Evolutionary conservation across 331 rosid species (phyloP), one percentile per base, ranked within the genome.

Genomic region (Malus hybrid): DNA sequence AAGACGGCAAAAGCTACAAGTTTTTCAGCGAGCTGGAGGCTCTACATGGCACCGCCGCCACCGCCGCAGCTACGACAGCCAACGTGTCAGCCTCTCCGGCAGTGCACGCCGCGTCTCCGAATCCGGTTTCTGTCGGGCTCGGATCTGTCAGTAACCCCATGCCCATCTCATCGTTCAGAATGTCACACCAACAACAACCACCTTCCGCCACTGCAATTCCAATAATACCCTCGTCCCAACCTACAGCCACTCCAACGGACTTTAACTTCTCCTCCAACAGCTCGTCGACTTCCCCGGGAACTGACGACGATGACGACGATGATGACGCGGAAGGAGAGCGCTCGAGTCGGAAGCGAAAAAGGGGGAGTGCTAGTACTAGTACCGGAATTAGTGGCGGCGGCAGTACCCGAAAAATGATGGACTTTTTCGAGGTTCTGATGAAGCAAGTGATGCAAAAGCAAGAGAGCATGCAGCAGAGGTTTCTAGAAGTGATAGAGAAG

Each of bases 21-120:
- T 85, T 85, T 39, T 85, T 85, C 72, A 77, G 77, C 10, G 78
- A 85, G 76, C 85, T 85, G 7, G 89, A 85, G 70, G 89, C 89
- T 19, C 85, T 85, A 10, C 85, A 85, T 59, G 71, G 80, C 78
- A 46, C 74, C 22, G n/a, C 56, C 20, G 4, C 71, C 78, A 46
- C 74, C 22, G n/a, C 56, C 20, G 4, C 71, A 15, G 52, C 70
- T 4, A 7, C 69, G 59, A 16, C 36, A 6, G 20, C 67, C 69
- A 42, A 66, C 81, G 56, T 66, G 52, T 73, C 39, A 4, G 69
- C 77, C 29, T 27, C 77, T 61, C 77, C 69, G 5, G 27, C 39
- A 10, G 54, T 36, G n/a, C 73, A 50, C 70, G 63, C 14, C 54
- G n/a, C 79, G 1, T 12, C 71, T 24, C 9, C 34, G 3, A 9